phyloP scores from a whole-genome alignment of 1,284 basidiomycete species.

The Ustilago cynodontis region DNA sequence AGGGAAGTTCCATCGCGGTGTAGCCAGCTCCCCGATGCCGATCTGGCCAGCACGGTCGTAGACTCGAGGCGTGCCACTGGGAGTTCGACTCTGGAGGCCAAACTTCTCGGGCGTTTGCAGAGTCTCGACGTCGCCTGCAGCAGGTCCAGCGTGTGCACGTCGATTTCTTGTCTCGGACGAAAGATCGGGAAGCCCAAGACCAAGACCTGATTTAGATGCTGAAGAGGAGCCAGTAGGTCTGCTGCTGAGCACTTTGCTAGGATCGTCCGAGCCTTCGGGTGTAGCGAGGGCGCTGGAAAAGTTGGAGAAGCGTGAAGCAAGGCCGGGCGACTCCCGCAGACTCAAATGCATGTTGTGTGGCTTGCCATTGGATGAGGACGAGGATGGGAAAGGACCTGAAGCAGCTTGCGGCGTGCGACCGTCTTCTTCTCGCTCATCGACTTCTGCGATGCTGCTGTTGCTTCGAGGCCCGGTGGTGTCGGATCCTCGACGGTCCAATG shows the following conservation, averaged over 20 bases:
- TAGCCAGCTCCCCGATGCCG: conserved; percentile 94
- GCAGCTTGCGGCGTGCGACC: conserved; percentile 26
- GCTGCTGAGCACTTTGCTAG: conserved; percentile 28
- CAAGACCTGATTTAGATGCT: conserved; percentile 30
- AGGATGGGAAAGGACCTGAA: conserved; percentile 27
- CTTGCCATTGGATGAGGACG: conserved; percentile 22
- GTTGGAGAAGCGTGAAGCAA: conserved; percentile 56
- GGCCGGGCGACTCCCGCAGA: conserved; percentile 42
- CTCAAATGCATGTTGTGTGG: conserved; percentile 39
- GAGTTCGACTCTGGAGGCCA: conserved; percentile 25
- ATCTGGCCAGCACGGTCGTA: conserved; percentile 87
- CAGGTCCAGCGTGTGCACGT: conserved; percentile 1
- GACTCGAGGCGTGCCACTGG: conserved; percentile 37
- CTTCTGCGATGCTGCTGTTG: conserved; percentile 37
- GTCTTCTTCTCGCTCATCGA: conserved; percentile 30
- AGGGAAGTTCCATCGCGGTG: conserved; percentile 83
- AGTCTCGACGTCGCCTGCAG: conserved; percentile 4
- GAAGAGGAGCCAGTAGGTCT: conserved; percentile 19
- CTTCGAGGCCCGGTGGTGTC: conserved; percentile 12
- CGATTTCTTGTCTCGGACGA: conserved; percentile 17
- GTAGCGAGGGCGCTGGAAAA: conserved; percentile 55
- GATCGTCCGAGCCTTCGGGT: conserved; percentile 36
- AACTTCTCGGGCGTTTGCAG: conserved; percentile 53
- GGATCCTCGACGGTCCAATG: conserved; percentile 1
- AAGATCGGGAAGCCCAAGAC: conserved; percentile 51